Evolutionary conservation across 208 protist genomes (phyloP).

Genomic region (Crithidia expoeki): DNA sequence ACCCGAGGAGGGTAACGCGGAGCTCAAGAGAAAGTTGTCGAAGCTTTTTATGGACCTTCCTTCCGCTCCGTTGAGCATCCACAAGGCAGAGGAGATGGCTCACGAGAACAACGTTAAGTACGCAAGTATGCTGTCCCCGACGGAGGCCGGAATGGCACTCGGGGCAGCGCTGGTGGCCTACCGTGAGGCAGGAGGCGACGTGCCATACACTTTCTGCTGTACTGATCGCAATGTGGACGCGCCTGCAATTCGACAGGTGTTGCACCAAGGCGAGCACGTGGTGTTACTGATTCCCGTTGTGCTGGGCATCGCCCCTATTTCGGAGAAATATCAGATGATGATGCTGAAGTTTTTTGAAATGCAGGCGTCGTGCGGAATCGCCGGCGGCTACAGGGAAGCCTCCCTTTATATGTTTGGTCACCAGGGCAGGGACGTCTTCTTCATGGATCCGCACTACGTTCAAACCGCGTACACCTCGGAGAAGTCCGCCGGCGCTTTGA

Average conservation of each 20-base stretch:
- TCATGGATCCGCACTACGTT: slow-evolving; percentile 77
- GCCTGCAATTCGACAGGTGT: slow-evolving; percentile 19
- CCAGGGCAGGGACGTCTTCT: slow-evolving; percentile 59
- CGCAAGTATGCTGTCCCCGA: slow-evolving; percentile 65
- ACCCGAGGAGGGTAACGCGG: slow-evolving; percentile 22
- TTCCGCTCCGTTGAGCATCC: slow-evolving; percentile 70
- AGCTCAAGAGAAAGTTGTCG: slow-evolving; percentile 23
- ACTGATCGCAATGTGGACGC: slow-evolving; percentile 38
- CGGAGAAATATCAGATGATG: slow-evolving; percentile 43
- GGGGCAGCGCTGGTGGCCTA: slow-evolving; percentile 25
- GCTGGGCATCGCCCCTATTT: slow-evolving; percentile 54
- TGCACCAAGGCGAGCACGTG: slow-evolving; percentile 35
- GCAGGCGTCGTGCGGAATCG: slow-evolving; percentile 57
- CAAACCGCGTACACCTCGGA: slow-evolving; percentile 59
- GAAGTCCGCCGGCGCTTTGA: slow-evolving; percentile 27
- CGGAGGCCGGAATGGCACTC: slow-evolving; percentile 46
- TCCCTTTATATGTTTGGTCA: slow-evolving; percentile 70
- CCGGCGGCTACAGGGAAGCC: slow-evolving; percentile 46
- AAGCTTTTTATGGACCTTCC: slow-evolving; percentile 68
- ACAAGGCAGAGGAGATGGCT: slow-evolving; percentile 55
- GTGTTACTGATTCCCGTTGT: slow-evolving; percentile 68
- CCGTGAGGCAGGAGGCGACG: slow-evolving; percentile 26
- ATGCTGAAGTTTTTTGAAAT: slow-evolving; percentile 56
- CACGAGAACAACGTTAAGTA: slow-evolving; percentile 49
- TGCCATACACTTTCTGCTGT: slow-evolving; percentile 41